Conservation (phyloP, 208 protist genomes). For the Trypanosomatidae sp. region DNA sequence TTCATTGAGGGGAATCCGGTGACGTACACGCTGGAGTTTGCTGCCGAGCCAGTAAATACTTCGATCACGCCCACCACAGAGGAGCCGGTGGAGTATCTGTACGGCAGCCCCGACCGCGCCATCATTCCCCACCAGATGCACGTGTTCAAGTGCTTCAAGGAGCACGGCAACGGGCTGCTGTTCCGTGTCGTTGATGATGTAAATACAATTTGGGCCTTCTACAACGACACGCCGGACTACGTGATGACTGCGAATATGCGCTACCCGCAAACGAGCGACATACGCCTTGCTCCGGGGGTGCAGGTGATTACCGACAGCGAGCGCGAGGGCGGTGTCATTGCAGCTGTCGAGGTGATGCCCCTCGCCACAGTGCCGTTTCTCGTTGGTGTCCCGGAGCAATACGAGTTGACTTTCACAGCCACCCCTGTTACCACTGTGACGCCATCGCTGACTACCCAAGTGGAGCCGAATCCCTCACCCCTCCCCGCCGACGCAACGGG, state of each 20-base stretch:
- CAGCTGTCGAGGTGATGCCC: slow-evolving; percentile 51
- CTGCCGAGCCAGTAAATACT: slow-evolving; percentile 47
- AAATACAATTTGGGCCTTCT: slow-evolving; percentile 75
- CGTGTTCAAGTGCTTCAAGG: slow-evolving; percentile 71
- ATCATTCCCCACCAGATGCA: slow-evolving; percentile 59
- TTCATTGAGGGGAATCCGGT: slow-evolving; percentile 58
- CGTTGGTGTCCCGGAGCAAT: slow-evolving; percentile 44
- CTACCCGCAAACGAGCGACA: slow-evolving; percentile 22
- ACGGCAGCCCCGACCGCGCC: slow-evolving; percentile 49
- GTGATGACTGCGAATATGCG: slow-evolving; percentile 64
- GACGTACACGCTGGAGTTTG: slow-evolving; percentile 57
- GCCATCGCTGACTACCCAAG: neutral
- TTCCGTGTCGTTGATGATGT: slow-evolving; percentile 78
- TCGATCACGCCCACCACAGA: neutral
- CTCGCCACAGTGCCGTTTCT: slow-evolving; percentile 63
- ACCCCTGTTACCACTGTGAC: slow-evolving; percentile 27
- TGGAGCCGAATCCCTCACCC: neutral
- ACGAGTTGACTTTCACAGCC: slow-evolving; percentile 60
- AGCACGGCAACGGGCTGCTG: slow-evolving; percentile 72
- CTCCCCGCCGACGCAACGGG: neutral
- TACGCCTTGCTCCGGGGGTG: slow-evolving; percentile 42
- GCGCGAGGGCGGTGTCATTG: slow-evolving; percentile 43
- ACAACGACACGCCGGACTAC: slow-evolving; percentile 85
- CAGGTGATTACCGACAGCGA: slow-evolving; percentile 24
- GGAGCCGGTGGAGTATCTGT: slow-evolving; percentile 35